These are phyloP conservation scores for Teratosphaeria gauchensis DNA, from an alignment of 2,329 filamentous ascomycete species.

Conservation along the genomic window DNA sequence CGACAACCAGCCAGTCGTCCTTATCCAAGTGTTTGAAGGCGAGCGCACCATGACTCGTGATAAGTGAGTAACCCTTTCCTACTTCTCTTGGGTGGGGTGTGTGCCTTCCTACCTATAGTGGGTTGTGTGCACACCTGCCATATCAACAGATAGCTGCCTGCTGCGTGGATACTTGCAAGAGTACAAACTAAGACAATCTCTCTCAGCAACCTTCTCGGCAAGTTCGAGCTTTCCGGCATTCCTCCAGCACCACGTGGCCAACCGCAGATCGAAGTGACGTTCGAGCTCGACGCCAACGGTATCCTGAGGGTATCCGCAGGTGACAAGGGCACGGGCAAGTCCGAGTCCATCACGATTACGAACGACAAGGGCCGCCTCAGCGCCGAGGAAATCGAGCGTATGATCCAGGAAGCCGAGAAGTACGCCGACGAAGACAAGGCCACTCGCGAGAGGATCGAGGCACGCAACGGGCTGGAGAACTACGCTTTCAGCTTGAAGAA, in stretches of 20 bases:
- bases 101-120: background rate
- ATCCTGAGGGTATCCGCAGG: slow-evolving; percentile 92
- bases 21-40: slow-evolving; percentile 99
- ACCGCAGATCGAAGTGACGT: slow-evolving; percentile 96
- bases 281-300: slow-evolving; percentile 96
- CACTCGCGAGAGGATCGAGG: slow-evolving; percentile 91
- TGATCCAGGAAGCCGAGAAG: slow-evolving; percentile 97
- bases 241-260: slow-evolving; percentile 91
- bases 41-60: slow-evolving; percentile 52
- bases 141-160: background rate
- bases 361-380: slow-evolving; percentile 98
- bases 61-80: slow-evolving; percentile 5
- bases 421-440: slow-evolving; percentile 99
- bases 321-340: slow-evolving; percentile 97
- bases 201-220: slow-evolving; percentile 71
- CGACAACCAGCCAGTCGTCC: slow-evolving; percentile 95
- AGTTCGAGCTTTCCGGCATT: slow-evolving; percentile 95
- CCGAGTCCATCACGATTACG: slow-evolving; percentile 95
- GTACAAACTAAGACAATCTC: slow-evolving; percentile 36
- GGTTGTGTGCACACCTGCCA: background rate
- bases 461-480: slow-evolving; percentile 95
- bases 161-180: background rate
- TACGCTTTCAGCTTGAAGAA: slow-evolving; percentile 99
- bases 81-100: background rate
- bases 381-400: slow-evolving; percentile 96